A percentile compares a stretch with the other conserved stretches of the same genome.
Conservation (phyloP, 352 stramenopile genomes). For the Pythium pyrilobum region DNA sequence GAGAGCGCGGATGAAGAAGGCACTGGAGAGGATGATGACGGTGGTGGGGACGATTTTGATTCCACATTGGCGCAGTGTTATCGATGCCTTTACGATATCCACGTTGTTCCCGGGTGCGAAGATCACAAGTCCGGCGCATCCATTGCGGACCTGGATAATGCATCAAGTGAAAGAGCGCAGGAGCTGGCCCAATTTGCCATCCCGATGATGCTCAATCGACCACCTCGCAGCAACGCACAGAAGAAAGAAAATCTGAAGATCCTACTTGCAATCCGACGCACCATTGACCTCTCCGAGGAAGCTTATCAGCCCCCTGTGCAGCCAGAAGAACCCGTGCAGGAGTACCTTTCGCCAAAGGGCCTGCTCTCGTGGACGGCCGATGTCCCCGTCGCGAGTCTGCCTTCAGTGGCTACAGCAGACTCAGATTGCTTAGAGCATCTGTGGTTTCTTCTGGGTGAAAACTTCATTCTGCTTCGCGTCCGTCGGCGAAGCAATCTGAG, state of each 20-base stretch:
- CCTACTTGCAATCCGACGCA: conserved; percentile 45
- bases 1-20: neutral
- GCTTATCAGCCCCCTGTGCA: neutral
- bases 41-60: conserved; percentile 34
- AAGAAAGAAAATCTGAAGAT: conserved; percentile 76
- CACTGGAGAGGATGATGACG: conserved; percentile 1
- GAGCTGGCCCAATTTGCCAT: conserved; percentile 48
- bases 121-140: conserved; percentile 50
- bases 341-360: conserved; percentile 35
- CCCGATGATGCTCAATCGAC: conserved; percentile 45
- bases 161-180: conserved; percentile 14
- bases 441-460: conserved; percentile 69
- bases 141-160: conserved; percentile 10
- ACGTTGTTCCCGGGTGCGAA: conserved; percentile 44
- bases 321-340: conserved; percentile 6
- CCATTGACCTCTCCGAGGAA: conserved; percentile 20
- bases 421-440: conserved; percentile 37
- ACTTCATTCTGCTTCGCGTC: conserved; percentile 59
- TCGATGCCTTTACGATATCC: conserved; percentile 67
- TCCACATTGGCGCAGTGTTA: conserved; percentile 60
- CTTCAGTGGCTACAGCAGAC: neutral
- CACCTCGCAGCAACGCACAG: conserved; percentile 58
- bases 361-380: conserved; percentile 26
- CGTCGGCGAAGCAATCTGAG: conserved; percentile 49
- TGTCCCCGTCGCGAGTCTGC: conserved; percentile 17